Evolutionary conservation across 2,329 filamentous ascomycete species (phyloP), one percentile per base, ranked within the genome.

Genomic region (Beauveria scarabaeidicola): DNA sequence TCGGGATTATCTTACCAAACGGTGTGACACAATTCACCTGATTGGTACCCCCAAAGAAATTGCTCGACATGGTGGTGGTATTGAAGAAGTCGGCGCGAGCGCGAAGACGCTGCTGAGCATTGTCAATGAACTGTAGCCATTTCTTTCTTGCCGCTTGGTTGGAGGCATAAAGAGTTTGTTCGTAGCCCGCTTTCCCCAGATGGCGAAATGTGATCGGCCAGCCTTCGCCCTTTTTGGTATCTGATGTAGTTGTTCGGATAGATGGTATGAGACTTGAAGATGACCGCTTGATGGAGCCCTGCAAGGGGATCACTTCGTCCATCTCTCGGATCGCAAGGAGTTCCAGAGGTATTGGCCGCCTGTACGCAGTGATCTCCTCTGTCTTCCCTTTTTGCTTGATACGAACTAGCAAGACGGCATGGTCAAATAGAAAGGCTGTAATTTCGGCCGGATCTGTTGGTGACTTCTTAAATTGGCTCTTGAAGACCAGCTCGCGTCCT

Each of bases 141-240:
- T 97, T 99, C 72, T 93, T 90, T 61, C 94, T 84, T 27, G 91
- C 90, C 9, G 90, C 88, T 66, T 90, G 87, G 61, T 90, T 95
- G 10, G 88, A 86, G 51, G 91, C 93, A 73, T 88, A 97, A 5
- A 99, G 80, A 3, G 92, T 94, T 67, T 91, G 78, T 71, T 97
- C 93, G 70, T 97, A 99, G 36, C 93, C 94, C 58, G 91, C 92
- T 74, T 96, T 97, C 52, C 94, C 94, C 61, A 99, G 81, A 78
- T 97, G 91, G 66, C 90, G 87, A 80, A 99, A 99, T 2, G 93
- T 97, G 62, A 99, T 95, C 0, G 94, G 94, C 76, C 90, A 95
- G 51, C 90, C 91, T 66, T 96, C 90, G 47, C 76, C 74, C 66
- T 82, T 83, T 70, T 82, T 85, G 65, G 87, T 82, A 50, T 81